A percentile compares a stretch with the other conserved stretches of the same genome.
Evolutionary conservation across 805 yeast genomes (phyloP).

Genomic region (Hanseniaspora singularis): DNA sequence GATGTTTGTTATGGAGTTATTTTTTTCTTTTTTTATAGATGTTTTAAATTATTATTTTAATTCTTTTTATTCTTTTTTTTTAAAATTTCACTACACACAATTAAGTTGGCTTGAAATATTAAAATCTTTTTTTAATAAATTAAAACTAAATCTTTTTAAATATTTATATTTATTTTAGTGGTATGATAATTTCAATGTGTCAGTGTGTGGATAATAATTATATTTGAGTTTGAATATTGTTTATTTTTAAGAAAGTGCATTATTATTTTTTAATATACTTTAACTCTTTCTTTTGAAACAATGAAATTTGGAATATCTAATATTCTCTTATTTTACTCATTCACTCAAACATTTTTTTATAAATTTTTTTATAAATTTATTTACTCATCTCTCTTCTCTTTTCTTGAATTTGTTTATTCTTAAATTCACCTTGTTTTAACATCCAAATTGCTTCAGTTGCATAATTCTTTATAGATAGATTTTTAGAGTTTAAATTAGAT

Average conservation of each 20-base stretch:
- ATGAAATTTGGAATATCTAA: no score
- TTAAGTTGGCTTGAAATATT: conserved; percentile 16
- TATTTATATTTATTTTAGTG: conserved; percentile 4
- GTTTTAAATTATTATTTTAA: no score
- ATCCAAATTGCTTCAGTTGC: conserved; percentile 88
- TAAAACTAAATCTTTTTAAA: background rate
- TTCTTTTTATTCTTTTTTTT: background rate
- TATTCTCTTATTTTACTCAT: no score
- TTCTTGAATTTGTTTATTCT: conserved; percentile 17
- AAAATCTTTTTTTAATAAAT: background rate
- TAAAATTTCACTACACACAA: conserved; percentile 14
- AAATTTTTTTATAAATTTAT: no score
- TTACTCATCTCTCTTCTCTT: no score
- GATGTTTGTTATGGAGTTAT: no score
- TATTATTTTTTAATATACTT: background rate
- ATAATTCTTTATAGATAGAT: conserved; percentile 64
- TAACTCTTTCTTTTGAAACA: background rate
- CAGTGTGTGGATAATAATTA: conserved; percentile 26
- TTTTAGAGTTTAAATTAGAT: conserved; percentile 56
- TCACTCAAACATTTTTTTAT: background rate
- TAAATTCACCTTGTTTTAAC: conserved; percentile 47
- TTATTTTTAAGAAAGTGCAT: conserved; percentile 9
- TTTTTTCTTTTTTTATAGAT: background rate
- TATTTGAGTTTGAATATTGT: conserved; percentile 14
- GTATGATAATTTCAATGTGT: conserved; percentile 24